Evolutionary conservation across 23 red algal genomes (phyloP), one percentile per base, ranked within the genome.

Genomic region (Cyanidium caldarium): DNA sequence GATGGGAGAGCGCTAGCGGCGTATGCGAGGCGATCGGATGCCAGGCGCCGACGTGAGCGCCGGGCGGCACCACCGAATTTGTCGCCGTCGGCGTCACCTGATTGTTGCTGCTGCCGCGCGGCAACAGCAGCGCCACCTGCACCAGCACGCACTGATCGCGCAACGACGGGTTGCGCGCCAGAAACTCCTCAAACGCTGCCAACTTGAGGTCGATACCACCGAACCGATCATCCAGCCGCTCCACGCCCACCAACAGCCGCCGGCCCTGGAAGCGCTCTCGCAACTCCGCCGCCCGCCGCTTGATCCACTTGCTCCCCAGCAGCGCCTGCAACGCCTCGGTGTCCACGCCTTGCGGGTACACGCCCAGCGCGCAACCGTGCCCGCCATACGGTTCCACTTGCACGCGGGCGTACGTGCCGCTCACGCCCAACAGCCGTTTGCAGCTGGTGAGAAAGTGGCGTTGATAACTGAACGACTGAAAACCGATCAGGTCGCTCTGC

Each of bases 221-320:
- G 70, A 94, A 94, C 33, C 67, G 44, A 75, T 94, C 88, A 82
- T 94, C 88, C 13, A 94, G 51, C 36, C 82, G 37, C 37, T 94
- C 88, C 34, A 94, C 69, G 34, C 88, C 82, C 28, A 94, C 88
- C 29, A 94, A 25, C 17, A 94, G 56, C 46, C 45, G 45, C 14
- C 72, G 40, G 34, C 77, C 81, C 28, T 73, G 72, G 69, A 94
- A 94, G 33, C 73, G 69, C 3, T 76, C 69, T 17, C 69, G 65
- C 33, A 94, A 73, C 68, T 80, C 78, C 2, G 44, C 72, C 38
- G 81, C 71, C 17, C 81, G 77, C 0, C 80, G 61, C 13, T 81
- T 75, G 23, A 86, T 76, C 3, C 41, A n/a, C 38, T 78, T 74
- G 16, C 72, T 77, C 41, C 69, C 46, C 0, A 82, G 68, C 69